phyloP scores from a whole-genome alignment of 768 basidiomycete genomes.

The Rhizopogon salebrosus region DNA sequence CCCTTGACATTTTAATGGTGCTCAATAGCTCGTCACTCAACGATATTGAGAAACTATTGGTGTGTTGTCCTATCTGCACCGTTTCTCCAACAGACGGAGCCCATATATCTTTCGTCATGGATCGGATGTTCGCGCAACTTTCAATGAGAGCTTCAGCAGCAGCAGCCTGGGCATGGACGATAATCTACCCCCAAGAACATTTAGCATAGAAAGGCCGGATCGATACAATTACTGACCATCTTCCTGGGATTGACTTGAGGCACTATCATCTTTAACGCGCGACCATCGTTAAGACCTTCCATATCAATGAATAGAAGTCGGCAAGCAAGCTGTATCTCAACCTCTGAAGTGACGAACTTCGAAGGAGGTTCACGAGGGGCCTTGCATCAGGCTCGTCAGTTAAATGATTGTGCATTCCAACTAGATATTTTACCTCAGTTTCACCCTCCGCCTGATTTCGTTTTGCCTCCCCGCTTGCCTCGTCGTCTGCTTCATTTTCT shows the following conservation, averaged over 20 bases:
- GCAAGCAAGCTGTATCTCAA: slow-evolving; percentile 80
- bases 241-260: slow-evolving; percentile 95
- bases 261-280: slow-evolving; percentile 94
- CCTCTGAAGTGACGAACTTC: slow-evolving; percentile 75
- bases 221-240: slow-evolving; percentile 52
- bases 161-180: slow-evolving; percentile 71
- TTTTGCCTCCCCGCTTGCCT: slow-evolving; percentile 71
- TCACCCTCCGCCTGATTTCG: slow-evolving; percentile 69
- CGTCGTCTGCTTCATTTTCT: slow-evolving; percentile 84
- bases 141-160: slow-evolving; percentile 72
- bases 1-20: slow-evolving; percentile 80
- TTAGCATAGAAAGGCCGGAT: background rate
- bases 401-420: background rate
- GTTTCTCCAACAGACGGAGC: slow-evolving; percentile 72
- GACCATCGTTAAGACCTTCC: slow-evolving; percentile 95
- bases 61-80: slow-evolving; percentile 92
- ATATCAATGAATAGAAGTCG: slow-evolving; percentile 89
- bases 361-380: slow-evolving; percentile 81
- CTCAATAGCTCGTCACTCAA: slow-evolving; percentile 85
- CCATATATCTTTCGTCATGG: slow-evolving; percentile 92
- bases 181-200: slow-evolving; percentile 49
- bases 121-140: slow-evolving; percentile 75
- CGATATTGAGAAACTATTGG: slow-evolving; percentile 89
- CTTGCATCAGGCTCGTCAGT: slow-evolving; percentile 43
- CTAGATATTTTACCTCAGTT: slow-evolving; percentile 51